These are phyloP conservation scores for Epichloe sylvatica DNA, from an alignment of 2,329 filamentous ascomycete genomes.

Conservation along the genomic window DNA sequence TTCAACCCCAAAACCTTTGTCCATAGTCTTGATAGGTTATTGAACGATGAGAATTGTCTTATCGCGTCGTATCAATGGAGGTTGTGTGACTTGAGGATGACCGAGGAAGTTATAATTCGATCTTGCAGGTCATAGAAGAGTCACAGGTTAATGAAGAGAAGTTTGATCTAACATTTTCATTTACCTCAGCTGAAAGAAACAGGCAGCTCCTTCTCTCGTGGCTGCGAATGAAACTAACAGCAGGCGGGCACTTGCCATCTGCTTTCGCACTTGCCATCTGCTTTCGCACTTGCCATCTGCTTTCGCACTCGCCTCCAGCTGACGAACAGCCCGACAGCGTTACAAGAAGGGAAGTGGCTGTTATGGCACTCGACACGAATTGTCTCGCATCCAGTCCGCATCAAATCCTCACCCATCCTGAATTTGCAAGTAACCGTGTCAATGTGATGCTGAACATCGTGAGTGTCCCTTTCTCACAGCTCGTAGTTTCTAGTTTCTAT, in stretches of 20 bases:
- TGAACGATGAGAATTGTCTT: background rate
- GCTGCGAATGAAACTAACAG: background rate
- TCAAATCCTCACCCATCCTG: too few species aligned
- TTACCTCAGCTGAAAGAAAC: background rate
- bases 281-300: background rate
- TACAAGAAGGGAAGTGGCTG: background rate
- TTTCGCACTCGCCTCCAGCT: slow-evolving; percentile 1
- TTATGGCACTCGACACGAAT: background rate
- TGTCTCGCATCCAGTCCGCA: too few species aligned
- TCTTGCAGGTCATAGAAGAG: too few species aligned
- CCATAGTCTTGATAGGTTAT: background rate
- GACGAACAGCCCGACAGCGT: background rate
- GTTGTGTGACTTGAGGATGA: background rate
- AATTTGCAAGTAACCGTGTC: too few species aligned
- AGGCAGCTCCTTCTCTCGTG: background rate
- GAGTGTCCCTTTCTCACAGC: too few species aligned
- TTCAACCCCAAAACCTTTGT: background rate
- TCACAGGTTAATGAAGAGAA: too few species aligned
- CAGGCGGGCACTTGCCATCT: background rate
- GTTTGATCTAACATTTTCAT: too few species aligned
- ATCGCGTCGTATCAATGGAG: background rate
- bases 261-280: background rate
- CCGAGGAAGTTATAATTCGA: too few species aligned
- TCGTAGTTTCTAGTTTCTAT: too few species aligned
- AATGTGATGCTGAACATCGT: too few species aligned